Evolutionary conservation across 2,329 filamentous ascomycete genomes (phyloP).

Genomic region (Penicillium capsulatum): DNA sequence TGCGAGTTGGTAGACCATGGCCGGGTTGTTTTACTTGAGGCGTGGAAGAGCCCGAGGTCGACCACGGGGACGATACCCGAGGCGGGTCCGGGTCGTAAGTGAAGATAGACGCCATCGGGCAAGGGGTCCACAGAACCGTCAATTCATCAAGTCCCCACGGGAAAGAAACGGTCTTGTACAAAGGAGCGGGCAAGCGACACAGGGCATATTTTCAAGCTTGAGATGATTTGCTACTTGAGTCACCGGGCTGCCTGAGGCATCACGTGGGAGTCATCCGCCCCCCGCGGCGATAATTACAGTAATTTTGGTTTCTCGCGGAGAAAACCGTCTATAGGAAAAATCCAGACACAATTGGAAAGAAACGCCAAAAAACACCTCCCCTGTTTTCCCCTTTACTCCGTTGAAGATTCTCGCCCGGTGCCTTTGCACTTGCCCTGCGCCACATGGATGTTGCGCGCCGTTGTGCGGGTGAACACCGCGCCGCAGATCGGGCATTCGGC

Average conservation of each 20-base stretch:
- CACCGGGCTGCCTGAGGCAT: slow-evolving; percentile 18
- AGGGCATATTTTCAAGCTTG: too few species aligned
- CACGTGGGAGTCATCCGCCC: slow-evolving; percentile 11
- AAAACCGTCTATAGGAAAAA: slow-evolving; percentile 3
- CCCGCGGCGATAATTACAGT: not conserved
- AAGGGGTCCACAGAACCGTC: slow-evolving; percentile 3
- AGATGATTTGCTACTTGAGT: slow-evolving; percentile 15
- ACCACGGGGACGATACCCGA: slow-evolving; percentile 87
- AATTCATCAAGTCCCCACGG: slow-evolving; percentile 8
- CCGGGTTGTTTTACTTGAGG: slow-evolving; percentile 32
- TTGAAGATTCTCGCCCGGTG: slow-evolving; percentile 26
- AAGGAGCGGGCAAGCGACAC: too few species aligned
- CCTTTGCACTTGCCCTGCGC: slow-evolving; percentile 88
- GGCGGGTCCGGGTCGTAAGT: slow-evolving; percentile 88
- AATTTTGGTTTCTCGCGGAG: slow-evolving; percentile 5
- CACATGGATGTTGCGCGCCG: slow-evolving; percentile 80
- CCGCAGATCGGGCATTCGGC: slow-evolving; percentile 86
- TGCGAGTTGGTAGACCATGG: slow-evolving; percentile 23
- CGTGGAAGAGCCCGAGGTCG: slow-evolving; percentile 51
- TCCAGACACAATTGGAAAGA: not conserved
- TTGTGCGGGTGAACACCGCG: slow-evolving; percentile 86
- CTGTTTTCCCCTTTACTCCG: slow-evolving; percentile 20
- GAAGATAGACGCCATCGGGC: slow-evolving; percentile 83
- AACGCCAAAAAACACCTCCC: not conserved
- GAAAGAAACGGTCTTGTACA: too few species aligned